Base-by-base conservation (phyloP, 2,329 filamentous ascomycete species). In the Penicillium expansum region DNA sequence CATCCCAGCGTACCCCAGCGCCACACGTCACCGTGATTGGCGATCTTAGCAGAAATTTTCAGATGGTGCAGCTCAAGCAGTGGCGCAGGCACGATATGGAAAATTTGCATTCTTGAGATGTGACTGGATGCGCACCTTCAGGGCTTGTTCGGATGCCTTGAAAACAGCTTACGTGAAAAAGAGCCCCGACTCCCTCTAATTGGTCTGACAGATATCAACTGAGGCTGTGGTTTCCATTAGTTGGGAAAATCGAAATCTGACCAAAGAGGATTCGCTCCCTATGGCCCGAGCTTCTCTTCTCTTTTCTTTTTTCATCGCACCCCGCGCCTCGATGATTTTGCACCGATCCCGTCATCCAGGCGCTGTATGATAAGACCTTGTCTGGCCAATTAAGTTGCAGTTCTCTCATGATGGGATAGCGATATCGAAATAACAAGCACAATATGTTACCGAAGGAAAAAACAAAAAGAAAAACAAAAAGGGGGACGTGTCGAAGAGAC, bases 151-250 rank as follows among this genome's bases (percentile, higher is more conserved):
- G n/a, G n/a, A n/a, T n/a, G n/a, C n/a, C n/a, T n/a, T n/a, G n/a
- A n/a, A n/a, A n/a, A n/a, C n/a, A n/a, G n/a, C n/a, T n/a, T n/a
- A n/a, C n/a, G n/a, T n/a, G n/a, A n/a, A n/a, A n/a, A n/a, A n/a
- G n/a, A n/a, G n/a, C n/a, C n/a, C n/a, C n/a, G n/a, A n/a, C n/a
- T n/a, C n/a, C n/a, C n/a, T n/a, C n/a, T n/a, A n/a, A n/a, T n/a
- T n/a, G 11, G 43, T 29, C 16, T 41, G 18, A 13, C 9, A 30
- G 14, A 13, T 22, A 20, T n/a, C 16, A n/a, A 6, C 7, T 54
- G 52, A 48, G 44, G 52, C 52, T 54, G 37, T n/a, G n/a, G 22
- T 42, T 41, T 48, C 13, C 44, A 54, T 48, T 48, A 48, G 52
- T 48, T 54, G 27, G 16, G 9, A 11, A 39, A 54, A 29, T 48